Evolutionary conservation across 1,139 yeast genomes (phyloP).

Genomic region (Suhomyces kunorum): DNA sequence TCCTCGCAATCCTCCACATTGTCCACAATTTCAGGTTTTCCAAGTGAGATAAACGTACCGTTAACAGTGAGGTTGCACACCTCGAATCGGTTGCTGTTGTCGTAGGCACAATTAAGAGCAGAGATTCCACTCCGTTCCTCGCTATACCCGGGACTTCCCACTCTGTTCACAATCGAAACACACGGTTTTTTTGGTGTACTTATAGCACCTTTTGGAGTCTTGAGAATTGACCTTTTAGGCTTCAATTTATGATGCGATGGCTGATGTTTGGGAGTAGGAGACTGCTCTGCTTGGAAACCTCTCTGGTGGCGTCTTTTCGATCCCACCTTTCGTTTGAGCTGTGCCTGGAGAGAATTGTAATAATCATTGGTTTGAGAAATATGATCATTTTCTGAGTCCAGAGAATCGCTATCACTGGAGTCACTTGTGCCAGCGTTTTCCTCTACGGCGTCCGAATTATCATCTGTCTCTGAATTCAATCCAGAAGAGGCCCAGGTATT

Average conservation of each 20-base stretch:
- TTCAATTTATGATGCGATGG: slow-evolving; percentile 47
- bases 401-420: slow-evolving; percentile 34
- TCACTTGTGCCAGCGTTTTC: slow-evolving; percentile 20
- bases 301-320: slow-evolving; percentile 12
- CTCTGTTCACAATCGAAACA: background rate
- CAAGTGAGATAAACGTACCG: slow-evolving; percentile 15
- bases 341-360: slow-evolving; percentile 25
- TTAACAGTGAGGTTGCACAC: slow-evolving; percentile 15
- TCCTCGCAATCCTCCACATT: background rate
- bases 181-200: background rate
- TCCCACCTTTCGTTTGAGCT: slow-evolving; percentile 18
- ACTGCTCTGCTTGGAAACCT: slow-evolving; percentile 17
- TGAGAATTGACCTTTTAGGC: slow-evolving; percentile 46
- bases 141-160: slow-evolving; percentile 4
- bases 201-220: slow-evolving; percentile 17
- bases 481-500: slow-evolving; percentile 29
- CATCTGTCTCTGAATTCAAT: slow-evolving; percentile 26
- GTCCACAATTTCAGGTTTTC: slow-evolving; percentile 1
- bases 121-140: slow-evolving; percentile 18
- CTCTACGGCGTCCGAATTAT: slow-evolving; percentile 17
- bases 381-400: slow-evolving; percentile 18
- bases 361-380: slow-evolving; percentile 27
- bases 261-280: slow-evolving; percentile 47
- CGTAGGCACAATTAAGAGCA: slow-evolving; percentile 19
- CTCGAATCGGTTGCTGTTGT: slow-evolving; percentile 8